These are phyloP conservation scores for Fomitopsis pulvina DNA, from an alignment of 768 basidiomycete species.

Conservation along the genomic window DNA sequence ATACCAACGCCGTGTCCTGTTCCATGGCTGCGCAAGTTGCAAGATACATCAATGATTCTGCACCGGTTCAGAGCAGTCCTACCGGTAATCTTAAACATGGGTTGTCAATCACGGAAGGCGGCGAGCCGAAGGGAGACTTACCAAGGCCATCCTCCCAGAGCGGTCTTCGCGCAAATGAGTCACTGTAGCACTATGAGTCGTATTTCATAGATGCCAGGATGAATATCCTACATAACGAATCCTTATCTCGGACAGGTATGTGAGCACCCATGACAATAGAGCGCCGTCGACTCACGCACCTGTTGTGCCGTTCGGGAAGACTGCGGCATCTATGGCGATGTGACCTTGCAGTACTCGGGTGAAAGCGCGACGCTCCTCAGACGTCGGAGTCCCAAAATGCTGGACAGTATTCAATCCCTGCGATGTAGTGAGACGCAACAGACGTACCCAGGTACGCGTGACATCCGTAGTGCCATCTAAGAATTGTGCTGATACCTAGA, in stretches of 20 bases:
- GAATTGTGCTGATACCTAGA: slow-evolving; percentile 56
- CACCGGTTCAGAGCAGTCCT: slow-evolving; percentile 4
- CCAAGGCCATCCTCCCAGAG: slow-evolving; percentile 88
- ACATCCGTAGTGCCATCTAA: slow-evolving; percentile 94
- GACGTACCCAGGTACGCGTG: slow-evolving; percentile 75
- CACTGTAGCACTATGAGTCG: slow-evolving; percentile 35
- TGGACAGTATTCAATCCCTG: slow-evolving; percentile 20
- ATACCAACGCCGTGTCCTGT: slow-evolving; percentile 87
- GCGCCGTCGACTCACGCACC: slow-evolving; percentile 33
- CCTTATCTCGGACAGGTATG: slow-evolving; percentile 24
- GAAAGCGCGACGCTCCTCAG: slow-evolving; percentile 80
- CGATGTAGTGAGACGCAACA: neutral
- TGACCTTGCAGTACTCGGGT: slow-evolving; percentile 91
- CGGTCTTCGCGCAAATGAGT: slow-evolving; percentile 70
- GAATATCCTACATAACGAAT: slow-evolving; percentile 43
- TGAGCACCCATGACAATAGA: no score
- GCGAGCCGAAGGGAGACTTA: slow-evolving; percentile 26
- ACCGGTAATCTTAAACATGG: slow-evolving; percentile 49
- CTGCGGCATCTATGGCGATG: slow-evolving; percentile 78
- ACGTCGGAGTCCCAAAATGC: slow-evolving; percentile 86
- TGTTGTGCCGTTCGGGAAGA: slow-evolving; percentile 79
- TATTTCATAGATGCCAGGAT: neutral
- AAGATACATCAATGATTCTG: neutral
- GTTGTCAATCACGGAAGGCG: neutral
- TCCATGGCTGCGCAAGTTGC: slow-evolving; percentile 52